Base-by-base conservation (phyloP, 305 asterid species). In the Fraxinus sp. region DNA sequence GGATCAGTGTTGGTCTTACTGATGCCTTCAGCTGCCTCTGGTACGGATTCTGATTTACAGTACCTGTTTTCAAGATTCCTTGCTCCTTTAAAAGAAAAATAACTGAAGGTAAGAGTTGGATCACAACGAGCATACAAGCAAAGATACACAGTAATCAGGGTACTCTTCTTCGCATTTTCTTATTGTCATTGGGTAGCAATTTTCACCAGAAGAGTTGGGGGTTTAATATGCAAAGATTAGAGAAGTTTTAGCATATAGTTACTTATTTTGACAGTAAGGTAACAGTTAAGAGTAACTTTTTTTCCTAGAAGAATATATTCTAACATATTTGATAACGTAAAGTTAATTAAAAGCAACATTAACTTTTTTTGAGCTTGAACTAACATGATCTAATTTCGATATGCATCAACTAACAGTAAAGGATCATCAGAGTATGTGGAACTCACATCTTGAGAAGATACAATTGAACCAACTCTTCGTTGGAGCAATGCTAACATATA, bases 401-500 rank as follows among this genome's bases (percentile, higher is more conserved):
- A 62, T 62, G 71, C 30, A 62, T 62, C 26, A 8, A 64, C 7
- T 9, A 26, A 24, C 5, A 64, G 73, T 64, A 64, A 9, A 64
- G 73, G n/a, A 64, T 64, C n/a, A 24, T 3, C 73, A 64, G 35
- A 24, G 16, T 22, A 24, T 3, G 37, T 33, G 37, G 13, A 79
- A 84, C 88, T 86, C 88, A 93, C 98, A 55, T 88, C 88, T 82
- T 90, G 91, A 72, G 95, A 82, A 83, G 95, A 90, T n/a, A 92
- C 92, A n/a, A 89, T 92, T 43, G 88, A 77, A 77, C 94, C 91
- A 77, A 91, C 91, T 78, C 97, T 87, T 1, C 89, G 91, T 83
- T 93, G 99, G 80, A 95, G 93, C 88, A 94, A 83, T 3, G 97
- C 99, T 76, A 95, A 88, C 99, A 94, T 91, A 80, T 95, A 95